Evolutionary conservation across 805 yeast species (phyloP), one percentile per base, ranked within the genome.

Genomic region (Candida suzukii): DNA sequence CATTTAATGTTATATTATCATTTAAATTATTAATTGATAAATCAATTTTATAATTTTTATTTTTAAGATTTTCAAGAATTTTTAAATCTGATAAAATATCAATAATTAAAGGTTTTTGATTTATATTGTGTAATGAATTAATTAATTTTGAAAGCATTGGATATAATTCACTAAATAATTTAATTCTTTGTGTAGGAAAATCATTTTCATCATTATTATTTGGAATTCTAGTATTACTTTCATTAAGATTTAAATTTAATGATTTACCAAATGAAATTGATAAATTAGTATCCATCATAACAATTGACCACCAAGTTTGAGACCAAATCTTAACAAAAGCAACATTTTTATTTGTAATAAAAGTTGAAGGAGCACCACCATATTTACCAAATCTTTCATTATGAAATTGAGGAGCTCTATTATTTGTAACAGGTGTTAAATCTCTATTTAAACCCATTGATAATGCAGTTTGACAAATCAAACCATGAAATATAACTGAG

Each of bases 391-490:
- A 14, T 18, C 38, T 25, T 26, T 25, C 20, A 14, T 26, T 35
- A 16, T 25, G 17, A 18, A 32, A 31, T 12, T 17, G 21, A 19
- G 6, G 6, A 3, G 18, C 11, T 19, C 18, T 17, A 32, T 30
- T 18, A 41, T 27, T 31, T 10, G 7, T 17, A 4, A 14, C 22
- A 31, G 4, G 18, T 12, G 22, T 16, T 47, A 68, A 67, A 21
- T 70, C 71, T 33, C 76, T 51, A 48, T 74, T 62, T 33, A 74
- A 51, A 0, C 80, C 80, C 38, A 74, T 50, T 3, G 69, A 56
- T 31, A 60, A 52, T 0, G 73, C 75, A 57, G 67, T 71, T 42
- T 70, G 73, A 16, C 67, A 57, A 12, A 72, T 50, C 35, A 69
- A 42, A 0, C 68, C 53, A 14, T 68, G 49, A 22, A 70, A 64